Percentiles rank a stretch among this genome's conserved stretches.
These are phyloP conservation scores for Aquanectria penicillioides DNA, from an alignment of 2,329 filamentous ascomycete species.

Conservation along the genomic window DNA sequence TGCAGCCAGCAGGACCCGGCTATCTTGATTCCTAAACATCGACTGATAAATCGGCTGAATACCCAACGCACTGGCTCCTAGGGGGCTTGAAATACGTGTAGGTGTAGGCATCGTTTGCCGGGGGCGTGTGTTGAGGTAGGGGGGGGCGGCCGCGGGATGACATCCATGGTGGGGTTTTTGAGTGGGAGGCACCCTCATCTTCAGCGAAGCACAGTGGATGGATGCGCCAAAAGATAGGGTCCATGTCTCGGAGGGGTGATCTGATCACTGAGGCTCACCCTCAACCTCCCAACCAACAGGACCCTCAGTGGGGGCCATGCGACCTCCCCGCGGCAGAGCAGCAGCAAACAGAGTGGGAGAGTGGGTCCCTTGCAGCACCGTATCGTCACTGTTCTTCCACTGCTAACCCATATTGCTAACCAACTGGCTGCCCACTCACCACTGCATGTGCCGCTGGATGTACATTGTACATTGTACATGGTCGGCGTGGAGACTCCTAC, in stretches of 20 bases:
- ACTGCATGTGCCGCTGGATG: no score
- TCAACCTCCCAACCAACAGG: not conserved
- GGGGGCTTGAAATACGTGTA: no score
- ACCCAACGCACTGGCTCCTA: not conserved
- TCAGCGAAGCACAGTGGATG: constrained; percentile 4
- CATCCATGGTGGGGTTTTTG: constrained; percentile 28
- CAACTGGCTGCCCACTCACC: no score
- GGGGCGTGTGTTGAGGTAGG: not conserved
- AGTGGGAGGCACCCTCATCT: not conserved
- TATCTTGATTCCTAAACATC: constrained; percentile 8
- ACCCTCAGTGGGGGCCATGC: constrained; percentile 11
- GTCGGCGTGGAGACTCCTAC: no score
- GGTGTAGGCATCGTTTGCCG: no score
- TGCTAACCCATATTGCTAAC: no score
- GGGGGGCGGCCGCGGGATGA: constrained; percentile 32
- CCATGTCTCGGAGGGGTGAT: constrained; percentile 1
- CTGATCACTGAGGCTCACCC: constrained; percentile 1
- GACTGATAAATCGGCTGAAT: constrained; percentile 10
- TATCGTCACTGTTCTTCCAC: constrained; percentile 8
- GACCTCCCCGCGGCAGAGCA: constrained; percentile 17
- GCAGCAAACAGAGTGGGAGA: constrained; percentile 8
- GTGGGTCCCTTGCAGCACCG: constrained; percentile 4
- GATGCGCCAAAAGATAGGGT: not conserved
- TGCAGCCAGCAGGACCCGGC: constrained; percentile 5
- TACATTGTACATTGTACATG: no score